Base-by-base conservation (phyloP, 768 basidiomycete species). In the Naganishia vishniacii region DNA sequence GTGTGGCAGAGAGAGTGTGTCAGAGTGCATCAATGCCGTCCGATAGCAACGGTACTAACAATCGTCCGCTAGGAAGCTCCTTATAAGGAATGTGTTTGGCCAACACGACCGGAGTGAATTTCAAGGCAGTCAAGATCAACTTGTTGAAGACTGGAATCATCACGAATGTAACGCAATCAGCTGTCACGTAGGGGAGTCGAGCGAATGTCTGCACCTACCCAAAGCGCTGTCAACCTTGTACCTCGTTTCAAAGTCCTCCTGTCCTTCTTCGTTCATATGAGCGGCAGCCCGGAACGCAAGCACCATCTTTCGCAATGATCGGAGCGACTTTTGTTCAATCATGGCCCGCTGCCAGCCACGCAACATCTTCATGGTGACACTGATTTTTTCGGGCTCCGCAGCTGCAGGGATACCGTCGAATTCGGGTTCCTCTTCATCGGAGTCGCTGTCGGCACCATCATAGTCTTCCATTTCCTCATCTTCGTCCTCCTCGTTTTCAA, bases 271-370 rank as follows among this genome's bases (percentile, higher is more conserved):
- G 71, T 95, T 91, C 84, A 91, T 86, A 72, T 89, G 84, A 0
- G 84, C 88, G 4, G 92, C 94, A 6, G 91, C 85, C 59, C 93
- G 84, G 82, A 98, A 98, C 0, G 91, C 94, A 32, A 93, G 82
- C 40, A 95, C 79, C 7, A 94, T 81, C 72, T 87, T 90, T 63
- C 90, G 81, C 42, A 98, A 79, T 0, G 90, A 86, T 62, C 88
- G 84, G 59, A 98, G 74, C 5, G 94, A 97, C 26, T 85, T 84
- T 78, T 90, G 85, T 91, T 93, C 85, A 12, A 99, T 80, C 47
- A 99, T 79, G 7, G 86, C 84, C 73, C 88, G 91, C 74, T 97
- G 91, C 94, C 94, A 97, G 67, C 81, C 81, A 63, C 82, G 82
- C 31, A 99, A 72, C 65, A 86, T 82, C 29, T 84, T 83, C 67